Conservation (phyloP, 306 rosid species). For the Fragaria nilgerrensis region DNA sequence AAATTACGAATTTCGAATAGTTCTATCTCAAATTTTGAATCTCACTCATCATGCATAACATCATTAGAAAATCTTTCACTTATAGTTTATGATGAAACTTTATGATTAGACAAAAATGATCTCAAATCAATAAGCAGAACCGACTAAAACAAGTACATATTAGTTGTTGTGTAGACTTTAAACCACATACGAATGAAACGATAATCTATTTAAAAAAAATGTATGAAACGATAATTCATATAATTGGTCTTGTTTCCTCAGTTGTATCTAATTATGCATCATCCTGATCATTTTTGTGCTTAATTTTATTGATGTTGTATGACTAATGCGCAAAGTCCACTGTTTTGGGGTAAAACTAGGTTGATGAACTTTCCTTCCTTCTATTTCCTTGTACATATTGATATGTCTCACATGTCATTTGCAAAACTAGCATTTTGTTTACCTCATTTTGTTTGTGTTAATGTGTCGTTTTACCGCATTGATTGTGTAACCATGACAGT, state of each 20-base stretch:
- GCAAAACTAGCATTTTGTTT: neutral
- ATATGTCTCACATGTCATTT: too few species aligned
- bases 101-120: too few species aligned
- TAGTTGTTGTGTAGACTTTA: neutral
- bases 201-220: too few species aligned
- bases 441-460: neutral
- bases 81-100: too few species aligned
- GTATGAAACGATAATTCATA: too few species aligned
- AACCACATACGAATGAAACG: neutral
- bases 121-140: neutral
- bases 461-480: too few species aligned
- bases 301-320: neutral
- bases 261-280: neutral
- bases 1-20: too few species aligned
- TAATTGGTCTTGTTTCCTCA: neutral
- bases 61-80: too few species aligned
- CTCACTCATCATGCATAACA: neutral
- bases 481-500: neutral
- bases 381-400: neutral
- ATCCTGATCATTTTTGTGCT: too few species aligned
- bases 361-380: neutral
- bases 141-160: neutral
- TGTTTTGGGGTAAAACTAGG: too few species aligned
- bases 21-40: too few species aligned
- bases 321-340: neutral